Percentiles rank a stretch among this genome's conserved stretches.
Conservation (phyloP, 805 yeast species). For the Dipodascus albidus region DNA sequence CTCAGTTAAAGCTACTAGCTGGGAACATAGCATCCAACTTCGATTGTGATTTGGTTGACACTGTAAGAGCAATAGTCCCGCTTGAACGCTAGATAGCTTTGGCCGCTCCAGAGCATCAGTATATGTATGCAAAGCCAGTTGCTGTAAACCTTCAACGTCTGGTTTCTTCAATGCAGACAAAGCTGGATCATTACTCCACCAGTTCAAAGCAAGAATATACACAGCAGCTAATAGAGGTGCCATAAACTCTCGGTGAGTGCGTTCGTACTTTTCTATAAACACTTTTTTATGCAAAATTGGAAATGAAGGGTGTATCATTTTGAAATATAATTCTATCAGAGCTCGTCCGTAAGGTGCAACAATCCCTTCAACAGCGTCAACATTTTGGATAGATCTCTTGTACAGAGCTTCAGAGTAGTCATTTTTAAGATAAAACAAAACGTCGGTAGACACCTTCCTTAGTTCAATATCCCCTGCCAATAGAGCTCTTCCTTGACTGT, state of each 20-base stretch:
- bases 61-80: slow-evolving; percentile 31
- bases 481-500: slow-evolving; percentile 72
- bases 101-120: slow-evolving; percentile 62
- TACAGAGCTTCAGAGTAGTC: slow-evolving; percentile 66
- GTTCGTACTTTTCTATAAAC: slow-evolving; percentile 76
- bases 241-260: slow-evolving; percentile 77
- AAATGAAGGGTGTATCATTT: slow-evolving; percentile 80
- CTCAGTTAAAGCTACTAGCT: slow-evolving; percentile 78
- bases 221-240: slow-evolving; percentile 89
- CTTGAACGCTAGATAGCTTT: slow-evolving; percentile 31
- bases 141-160: slow-evolving; percentile 54
- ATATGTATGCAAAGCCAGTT: slow-evolving; percentile 55
- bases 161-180: slow-evolving; percentile 72
- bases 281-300: slow-evolving; percentile 88
- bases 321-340: slow-evolving; percentile 56
- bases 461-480: slow-evolving; percentile 54
- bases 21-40: slow-evolving; percentile 79
- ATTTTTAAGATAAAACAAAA: slow-evolving; percentile 61
- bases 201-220: slow-evolving; percentile 75
- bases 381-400: slow-evolving; percentile 58
- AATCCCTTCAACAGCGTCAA: slow-evolving; percentile 72
- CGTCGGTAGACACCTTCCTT: slow-evolving; percentile 66
- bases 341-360: slow-evolving; percentile 90
- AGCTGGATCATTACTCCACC: slow-evolving; percentile 88
- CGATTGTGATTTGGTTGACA: slow-evolving; percentile 44